A percentile compares a stretch with the other conserved stretches of the same genome.
Conservation (phyloP, 805 yeast species). For the Wickerhamomyces alni region DNA sequence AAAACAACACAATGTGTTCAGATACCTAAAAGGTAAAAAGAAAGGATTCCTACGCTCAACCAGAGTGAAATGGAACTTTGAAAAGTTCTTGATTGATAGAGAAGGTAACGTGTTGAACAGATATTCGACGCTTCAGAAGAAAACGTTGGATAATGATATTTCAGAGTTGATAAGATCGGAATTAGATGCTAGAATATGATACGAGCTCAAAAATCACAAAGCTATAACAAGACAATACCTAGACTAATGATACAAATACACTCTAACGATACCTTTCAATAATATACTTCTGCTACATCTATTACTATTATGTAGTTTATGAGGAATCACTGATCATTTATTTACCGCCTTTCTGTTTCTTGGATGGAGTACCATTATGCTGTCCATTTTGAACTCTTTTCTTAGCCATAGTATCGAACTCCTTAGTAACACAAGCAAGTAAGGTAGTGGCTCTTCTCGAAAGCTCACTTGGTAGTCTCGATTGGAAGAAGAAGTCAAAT, state of each 20-base stretch:
- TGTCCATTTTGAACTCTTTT: not conserved
- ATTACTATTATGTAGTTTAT: no score
- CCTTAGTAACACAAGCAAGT: slow-evolving; percentile 68
- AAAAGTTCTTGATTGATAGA: slow-evolving; percentile 55
- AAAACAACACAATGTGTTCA: slow-evolving; percentile 61
- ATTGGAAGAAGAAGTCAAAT: slow-evolving; percentile 82
- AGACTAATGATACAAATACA: no score
- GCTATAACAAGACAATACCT: no score
- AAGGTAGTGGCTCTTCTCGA: slow-evolving; percentile 78
- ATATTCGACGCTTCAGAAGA: slow-evolving; percentile 44
- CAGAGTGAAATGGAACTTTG: slow-evolving; percentile 70
- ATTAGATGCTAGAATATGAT: not conserved
- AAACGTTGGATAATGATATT: not conserved
- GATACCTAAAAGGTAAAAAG: slow-evolving; percentile 61
- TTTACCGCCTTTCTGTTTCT: slow-evolving; percentile 3
- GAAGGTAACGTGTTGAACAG: slow-evolving; percentile 52
- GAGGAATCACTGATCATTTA: not conserved
- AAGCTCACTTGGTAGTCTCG: slow-evolving; percentile 72
- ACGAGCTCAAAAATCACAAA: no score
- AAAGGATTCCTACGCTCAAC: slow-evolving; percentile 51
- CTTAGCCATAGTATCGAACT: slow-evolving; percentile 40
- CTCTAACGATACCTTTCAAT: no score
- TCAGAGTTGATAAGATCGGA: no score
- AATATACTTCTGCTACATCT: no score
- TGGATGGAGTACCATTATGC: not conserved